Evolutionary conservation across 371 early-diverging fungal species (phyloP).

Genomic region (Apophysomyces ossiformis): DNA sequence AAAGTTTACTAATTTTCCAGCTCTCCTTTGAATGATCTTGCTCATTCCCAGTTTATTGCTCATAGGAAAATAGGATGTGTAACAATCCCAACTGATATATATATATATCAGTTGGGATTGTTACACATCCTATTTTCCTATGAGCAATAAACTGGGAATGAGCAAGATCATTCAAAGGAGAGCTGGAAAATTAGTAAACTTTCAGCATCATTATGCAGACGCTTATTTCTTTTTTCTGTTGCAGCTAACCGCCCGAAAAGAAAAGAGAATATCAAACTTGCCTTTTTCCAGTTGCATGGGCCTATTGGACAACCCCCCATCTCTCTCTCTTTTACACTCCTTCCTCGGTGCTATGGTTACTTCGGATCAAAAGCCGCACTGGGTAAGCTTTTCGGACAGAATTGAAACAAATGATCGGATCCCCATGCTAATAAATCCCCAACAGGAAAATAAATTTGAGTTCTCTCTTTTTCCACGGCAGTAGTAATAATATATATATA

Average conservation of each 20-base stretch:
- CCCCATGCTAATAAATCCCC: conserved; percentile 19
- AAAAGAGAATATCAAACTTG: not conserved
- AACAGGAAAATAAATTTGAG: not conserved
- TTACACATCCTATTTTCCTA: conserved; percentile 5
- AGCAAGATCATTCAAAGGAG: not conserved
- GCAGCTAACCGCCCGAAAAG: too few relatives aligned
- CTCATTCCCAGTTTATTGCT: not conserved
- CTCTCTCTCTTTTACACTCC: not conserved
- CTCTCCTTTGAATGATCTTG: not conserved
- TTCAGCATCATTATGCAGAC: not conserved
- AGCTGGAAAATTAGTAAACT: conserved; percentile 1
- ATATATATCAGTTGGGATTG: not conserved
- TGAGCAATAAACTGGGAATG: not conserved
- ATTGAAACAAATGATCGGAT: conserved; percentile 57
- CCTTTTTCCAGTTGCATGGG: not conserved
- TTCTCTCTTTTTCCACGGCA: conserved; percentile 7
- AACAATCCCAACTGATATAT: not conserved
- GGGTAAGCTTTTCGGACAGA: conserved; percentile 55
- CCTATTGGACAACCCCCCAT: not conserved
- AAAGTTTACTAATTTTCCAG: conserved; percentile 5
- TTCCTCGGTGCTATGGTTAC: not conserved
- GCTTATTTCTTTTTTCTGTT: too few relatives aligned
- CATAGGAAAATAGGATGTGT: conserved; percentile 2
- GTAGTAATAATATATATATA: too few relatives aligned
- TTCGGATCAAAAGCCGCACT: conserved; percentile 19